Conservation (phyloP, 345 rosid genomes). For the Heritiera fomes region DNA sequence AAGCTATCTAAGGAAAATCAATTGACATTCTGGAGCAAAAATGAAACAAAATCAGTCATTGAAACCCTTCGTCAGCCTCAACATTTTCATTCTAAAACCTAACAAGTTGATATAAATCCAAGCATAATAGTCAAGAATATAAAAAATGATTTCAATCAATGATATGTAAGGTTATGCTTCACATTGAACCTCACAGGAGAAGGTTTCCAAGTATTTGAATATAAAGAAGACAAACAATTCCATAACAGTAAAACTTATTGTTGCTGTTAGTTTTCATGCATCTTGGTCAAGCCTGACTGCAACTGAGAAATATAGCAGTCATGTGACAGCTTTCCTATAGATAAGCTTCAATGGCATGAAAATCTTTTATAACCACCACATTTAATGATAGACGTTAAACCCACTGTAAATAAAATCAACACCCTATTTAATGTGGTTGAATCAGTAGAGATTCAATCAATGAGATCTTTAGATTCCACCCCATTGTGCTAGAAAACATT, state of each 20-base stretch:
- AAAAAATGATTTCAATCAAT: background rate
- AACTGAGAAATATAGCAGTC: background rate
- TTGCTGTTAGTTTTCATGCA: background rate
- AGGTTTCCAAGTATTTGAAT: background rate
- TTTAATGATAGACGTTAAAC: background rate
- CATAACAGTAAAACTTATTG: background rate
- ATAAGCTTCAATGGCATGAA: background rate
- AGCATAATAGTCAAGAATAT: conserved; percentile 6
- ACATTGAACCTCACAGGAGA: background rate
- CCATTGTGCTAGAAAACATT: background rate
- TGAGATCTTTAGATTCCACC: background rate
- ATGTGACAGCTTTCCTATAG: background rate
- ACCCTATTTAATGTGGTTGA: background rate
- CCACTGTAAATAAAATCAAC: background rate
- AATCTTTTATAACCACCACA: background rate
- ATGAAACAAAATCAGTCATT: background rate
- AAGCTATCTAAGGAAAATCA: too few species aligned
- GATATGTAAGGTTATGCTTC: background rate
- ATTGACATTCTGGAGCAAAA: background rate
- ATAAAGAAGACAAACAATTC: background rate
- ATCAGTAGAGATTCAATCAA: background rate
- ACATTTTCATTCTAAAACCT: background rate
- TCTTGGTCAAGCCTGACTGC: background rate
- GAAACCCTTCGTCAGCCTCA: background rate
- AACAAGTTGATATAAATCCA: background rate